Conservation (phyloP, 1,139 yeast species). For the Kluyveromyces marxianus region DNA sequence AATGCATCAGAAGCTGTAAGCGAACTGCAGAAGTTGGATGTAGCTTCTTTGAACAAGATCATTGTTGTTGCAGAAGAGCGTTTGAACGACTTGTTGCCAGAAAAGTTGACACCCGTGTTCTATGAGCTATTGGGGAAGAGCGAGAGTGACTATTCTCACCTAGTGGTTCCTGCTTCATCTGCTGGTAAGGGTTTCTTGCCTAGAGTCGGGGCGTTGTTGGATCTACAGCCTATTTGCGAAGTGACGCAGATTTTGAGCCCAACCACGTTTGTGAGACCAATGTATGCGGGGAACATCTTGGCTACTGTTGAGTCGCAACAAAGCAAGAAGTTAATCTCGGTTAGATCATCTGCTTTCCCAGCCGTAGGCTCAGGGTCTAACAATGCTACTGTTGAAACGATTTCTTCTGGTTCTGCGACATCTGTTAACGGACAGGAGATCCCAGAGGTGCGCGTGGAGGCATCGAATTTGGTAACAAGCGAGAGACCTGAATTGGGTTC, state of each 20-base stretch:
- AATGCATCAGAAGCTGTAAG: slow-evolving; percentile 38
- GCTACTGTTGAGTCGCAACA: slow-evolving; percentile 75
- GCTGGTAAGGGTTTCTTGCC: slow-evolving; percentile 85
- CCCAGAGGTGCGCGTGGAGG: slow-evolving; percentile 19
- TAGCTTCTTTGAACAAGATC: slow-evolving; percentile 35
- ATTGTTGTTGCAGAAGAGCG: slow-evolving; percentile 43
- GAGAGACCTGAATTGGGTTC: slow-evolving; percentile 90
- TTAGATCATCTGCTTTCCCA: slow-evolving; percentile 80
- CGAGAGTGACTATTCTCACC: slow-evolving; percentile 53
- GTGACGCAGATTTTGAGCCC: slow-evolving; percentile 58
- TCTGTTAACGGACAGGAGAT: background rate
- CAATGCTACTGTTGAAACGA: slow-evolving; percentile 29
- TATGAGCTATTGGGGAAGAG: slow-evolving; percentile 38
- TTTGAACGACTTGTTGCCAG: slow-evolving; percentile 56
- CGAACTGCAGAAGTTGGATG: slow-evolving; percentile 34
- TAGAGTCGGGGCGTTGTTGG: slow-evolving; percentile 76
- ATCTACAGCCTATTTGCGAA: slow-evolving; percentile 84
- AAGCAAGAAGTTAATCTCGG: slow-evolving; percentile 56
- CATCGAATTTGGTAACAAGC: slow-evolving; percentile 50
- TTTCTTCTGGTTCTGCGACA: slow-evolving; percentile 17
- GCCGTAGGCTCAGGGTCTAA: slow-evolving; percentile 41
- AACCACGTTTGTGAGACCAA: slow-evolving; percentile 81
- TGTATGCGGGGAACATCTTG: slow-evolving; percentile 92
- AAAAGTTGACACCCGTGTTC: slow-evolving; percentile 54
- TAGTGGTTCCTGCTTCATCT: slow-evolving; percentile 75